Conservation (phyloP, 1,284 basidiomycete genomes). For the Sanghuangporus sanghuang region DNA sequence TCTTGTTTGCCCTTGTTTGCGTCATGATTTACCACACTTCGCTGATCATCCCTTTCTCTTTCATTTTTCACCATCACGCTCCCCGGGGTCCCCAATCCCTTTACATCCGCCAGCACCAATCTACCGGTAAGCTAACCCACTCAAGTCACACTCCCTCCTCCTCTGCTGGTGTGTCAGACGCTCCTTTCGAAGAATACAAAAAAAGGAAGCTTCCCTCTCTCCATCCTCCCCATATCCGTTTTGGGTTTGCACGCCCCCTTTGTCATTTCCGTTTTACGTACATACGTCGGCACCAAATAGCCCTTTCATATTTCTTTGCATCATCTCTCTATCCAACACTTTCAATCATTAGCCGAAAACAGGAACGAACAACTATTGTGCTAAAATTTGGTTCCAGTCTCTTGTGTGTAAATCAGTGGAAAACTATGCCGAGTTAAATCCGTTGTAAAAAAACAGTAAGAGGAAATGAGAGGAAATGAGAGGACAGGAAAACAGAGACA, state of each 20-base stretch:
- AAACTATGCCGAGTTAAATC: neutral
- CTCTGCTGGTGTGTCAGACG: neutral
- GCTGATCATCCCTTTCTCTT: conserved; percentile 17
- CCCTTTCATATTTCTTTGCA: neutral
- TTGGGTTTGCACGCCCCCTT: conserved; percentile 19
- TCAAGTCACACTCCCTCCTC: neutral
- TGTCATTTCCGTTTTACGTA: conserved; percentile 23
- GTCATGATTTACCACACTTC: conserved; percentile 1
- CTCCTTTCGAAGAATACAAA: neutral
- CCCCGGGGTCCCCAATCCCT: conserved; percentile 12
- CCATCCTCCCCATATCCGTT: neutral
- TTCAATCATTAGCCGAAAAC: neutral
- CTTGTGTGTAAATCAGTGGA: neutral
- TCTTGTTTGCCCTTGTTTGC: neutral
- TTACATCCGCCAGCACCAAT: neutral
- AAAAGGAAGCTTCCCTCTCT: neutral
- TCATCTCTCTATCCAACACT: neutral
- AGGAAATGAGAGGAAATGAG: neutral
- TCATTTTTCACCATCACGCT: no score
- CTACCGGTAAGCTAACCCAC: conserved; percentile 1
- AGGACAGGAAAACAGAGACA: conserved; percentile 20
- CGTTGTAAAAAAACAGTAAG: neutral
- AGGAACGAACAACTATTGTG: neutral
- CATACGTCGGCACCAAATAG: neutral
- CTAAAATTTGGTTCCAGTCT: neutral